phyloP scores from a whole-genome alignment of 768 basidiomycete species.

The Boletellus emodensis region DNA sequence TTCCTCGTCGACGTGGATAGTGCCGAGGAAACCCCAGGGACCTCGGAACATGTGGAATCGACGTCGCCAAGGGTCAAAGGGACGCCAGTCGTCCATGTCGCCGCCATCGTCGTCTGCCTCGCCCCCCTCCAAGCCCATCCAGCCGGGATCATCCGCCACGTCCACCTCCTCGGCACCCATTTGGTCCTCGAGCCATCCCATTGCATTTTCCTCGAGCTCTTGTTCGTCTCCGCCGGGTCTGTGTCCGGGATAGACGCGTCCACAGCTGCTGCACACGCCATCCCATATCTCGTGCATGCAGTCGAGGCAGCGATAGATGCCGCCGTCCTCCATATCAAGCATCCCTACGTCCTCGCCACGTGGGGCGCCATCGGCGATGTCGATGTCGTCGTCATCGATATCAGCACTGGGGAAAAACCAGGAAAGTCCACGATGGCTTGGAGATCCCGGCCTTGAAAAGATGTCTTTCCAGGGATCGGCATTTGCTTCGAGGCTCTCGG shows the following conservation, averaged over 20 bases:
- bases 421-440: conserved; percentile 14
- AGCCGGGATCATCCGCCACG: conserved; percentile 29
- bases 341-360: conserved; percentile 50
- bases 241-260: conserved; percentile 58
- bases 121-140: conserved; percentile 32
- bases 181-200: conserved; percentile 36
- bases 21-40: conserved; percentile 14
- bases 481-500: conserved; percentile 22
- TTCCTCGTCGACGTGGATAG: conserved; percentile 22
- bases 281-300: conserved; percentile 79
- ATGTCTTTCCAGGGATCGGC: conserved; percentile 66
- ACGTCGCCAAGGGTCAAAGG: conserved; percentile 17
- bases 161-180: conserved; percentile 32
- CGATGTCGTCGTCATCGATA: conserved; percentile 18
- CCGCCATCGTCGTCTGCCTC: conserved; percentile 32
- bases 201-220: conserved; percentile 29
- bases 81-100: conserved; percentile 20
- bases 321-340: conserved; percentile 71
- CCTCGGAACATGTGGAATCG: conserved; percentile 14
- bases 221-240: conserved; percentile 22
- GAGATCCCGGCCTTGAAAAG: conserved; percentile 36
- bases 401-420: conserved; percentile 23
- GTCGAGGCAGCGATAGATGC: conserved; percentile 69
- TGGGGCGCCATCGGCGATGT: conserved; percentile 10
- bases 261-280: conserved; percentile 60